Evolutionary conservation across 768 basidiomycete species (phyloP).

Genomic region (Macrocybe gigantea): DNA sequence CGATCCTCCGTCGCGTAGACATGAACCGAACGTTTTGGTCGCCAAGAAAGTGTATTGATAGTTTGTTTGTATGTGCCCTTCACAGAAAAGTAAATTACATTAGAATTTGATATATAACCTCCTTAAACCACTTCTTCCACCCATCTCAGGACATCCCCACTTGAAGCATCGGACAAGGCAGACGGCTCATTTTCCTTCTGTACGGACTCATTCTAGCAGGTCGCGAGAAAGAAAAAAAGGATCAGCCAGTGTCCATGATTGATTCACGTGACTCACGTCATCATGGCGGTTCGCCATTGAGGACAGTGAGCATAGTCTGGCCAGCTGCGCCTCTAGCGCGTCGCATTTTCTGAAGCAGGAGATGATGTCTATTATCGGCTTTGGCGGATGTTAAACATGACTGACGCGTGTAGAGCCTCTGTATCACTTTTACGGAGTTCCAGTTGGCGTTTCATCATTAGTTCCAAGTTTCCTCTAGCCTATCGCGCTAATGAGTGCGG

Average conservation of each 20-base stretch:
- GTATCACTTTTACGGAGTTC: conserved; percentile 74
- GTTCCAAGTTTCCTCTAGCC: conserved; percentile 78
- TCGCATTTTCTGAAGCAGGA: conserved; percentile 58
- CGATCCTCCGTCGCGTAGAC: conserved; percentile 72
- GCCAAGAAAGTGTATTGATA: not conserved
- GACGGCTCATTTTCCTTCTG: not conserved
- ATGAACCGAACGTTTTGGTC: conserved; percentile 26
- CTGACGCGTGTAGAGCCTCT: conserved; percentile 59
- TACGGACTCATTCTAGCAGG: not conserved
- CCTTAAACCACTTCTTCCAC: conserved; percentile 38
- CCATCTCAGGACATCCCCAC: conserved; percentile 46
- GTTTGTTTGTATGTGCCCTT: no score
- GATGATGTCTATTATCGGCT: not conserved
- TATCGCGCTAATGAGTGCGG: conserved; percentile 17
- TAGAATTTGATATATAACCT: not conserved
- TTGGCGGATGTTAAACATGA: conserved; percentile 1
- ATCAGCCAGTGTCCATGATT: not conserved
- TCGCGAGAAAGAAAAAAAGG: not conserved
- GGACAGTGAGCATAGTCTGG: conserved; percentile 35
- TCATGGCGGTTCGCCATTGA: not conserved
- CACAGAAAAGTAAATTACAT: no score
- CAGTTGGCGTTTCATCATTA: conserved; percentile 77
- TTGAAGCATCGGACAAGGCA: not conserved
- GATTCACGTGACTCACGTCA: not conserved
- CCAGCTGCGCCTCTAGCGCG: conserved; percentile 55